These are phyloP conservation scores for Colletotrichum tanaceti DNA, from an alignment of 2,329 filamentous ascomycete genomes.

Conservation along the genomic window DNA sequence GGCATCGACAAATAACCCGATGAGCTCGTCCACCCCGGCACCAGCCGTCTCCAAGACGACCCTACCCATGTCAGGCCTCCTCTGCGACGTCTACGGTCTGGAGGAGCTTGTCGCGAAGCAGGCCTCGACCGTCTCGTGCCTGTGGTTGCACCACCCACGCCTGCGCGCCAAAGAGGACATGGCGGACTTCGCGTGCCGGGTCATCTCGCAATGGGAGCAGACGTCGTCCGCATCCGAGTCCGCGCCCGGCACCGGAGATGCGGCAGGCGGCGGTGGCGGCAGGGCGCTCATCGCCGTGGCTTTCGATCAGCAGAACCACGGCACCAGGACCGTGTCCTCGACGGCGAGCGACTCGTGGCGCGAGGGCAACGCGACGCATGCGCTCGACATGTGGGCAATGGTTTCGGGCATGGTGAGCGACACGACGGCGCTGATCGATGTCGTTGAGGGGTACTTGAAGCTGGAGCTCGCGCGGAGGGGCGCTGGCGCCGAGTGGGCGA, in stretches of 20 bases:
- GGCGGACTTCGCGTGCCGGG: constrained; percentile 76
- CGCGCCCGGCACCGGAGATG: neutral
- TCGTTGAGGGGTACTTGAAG: constrained; percentile 81
- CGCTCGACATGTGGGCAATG: constrained; percentile 89
- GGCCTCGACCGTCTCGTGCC: constrained; percentile 72
- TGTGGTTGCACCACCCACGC: constrained; percentile 93
- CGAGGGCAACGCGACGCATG: constrained; percentile 81
- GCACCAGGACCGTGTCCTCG: constrained; percentile 74
- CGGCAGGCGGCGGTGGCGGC: constrained; percentile 34
- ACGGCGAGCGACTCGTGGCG: constrained; percentile 83
- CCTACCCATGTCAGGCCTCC: constrained; percentile 80
- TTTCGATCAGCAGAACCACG: constrained; percentile 96
- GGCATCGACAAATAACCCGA: constrained; percentile 43
- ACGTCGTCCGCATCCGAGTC: constrained; percentile 41
- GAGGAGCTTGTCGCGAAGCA: constrained; percentile 69
- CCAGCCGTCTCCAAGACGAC: constrained; percentile 71
- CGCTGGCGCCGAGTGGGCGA: constrained; percentile 45
- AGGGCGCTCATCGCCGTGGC: constrained; percentile 80
- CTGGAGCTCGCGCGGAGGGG: constrained; percentile 53
- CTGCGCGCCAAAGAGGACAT: constrained; percentile 78
- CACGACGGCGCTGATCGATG: constrained; percentile 78
- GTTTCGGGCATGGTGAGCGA: constrained; percentile 81
- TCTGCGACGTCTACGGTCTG: constrained; percentile 84
- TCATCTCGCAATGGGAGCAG: constrained; percentile 72
- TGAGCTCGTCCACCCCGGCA: constrained; percentile 50